Percentiles rank a stretch among this genome's conserved stretches.
phyloP scores from a whole-genome alignment of 148 eudicot genomes.

The Chenopodium berlandieri region DNA sequence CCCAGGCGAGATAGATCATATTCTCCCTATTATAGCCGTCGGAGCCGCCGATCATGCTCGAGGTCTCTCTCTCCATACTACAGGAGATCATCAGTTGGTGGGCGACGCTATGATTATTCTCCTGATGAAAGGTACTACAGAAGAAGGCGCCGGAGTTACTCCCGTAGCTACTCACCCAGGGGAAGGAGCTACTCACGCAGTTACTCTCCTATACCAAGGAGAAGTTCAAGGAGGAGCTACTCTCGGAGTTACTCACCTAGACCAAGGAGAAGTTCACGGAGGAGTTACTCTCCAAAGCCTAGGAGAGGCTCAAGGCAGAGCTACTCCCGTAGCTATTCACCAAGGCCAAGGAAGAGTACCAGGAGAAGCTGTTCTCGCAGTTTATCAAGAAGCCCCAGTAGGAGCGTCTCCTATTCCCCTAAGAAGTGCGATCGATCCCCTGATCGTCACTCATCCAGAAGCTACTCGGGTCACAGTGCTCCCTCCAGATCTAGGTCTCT shows the following conservation, averaged over 20 bases:
- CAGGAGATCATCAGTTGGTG: conserved; percentile 51
- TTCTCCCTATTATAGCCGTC: conserved; percentile 44
- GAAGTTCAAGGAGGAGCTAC: conserved; percentile 52
- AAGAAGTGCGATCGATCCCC: conserved; percentile 26
- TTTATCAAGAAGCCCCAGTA: background rate
- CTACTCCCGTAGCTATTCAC: conserved; percentile 38
- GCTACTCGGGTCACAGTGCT: conserved; percentile 47
- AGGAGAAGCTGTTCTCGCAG: background rate
- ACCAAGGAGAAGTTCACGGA: conserved; percentile 27
- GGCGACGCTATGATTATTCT: conserved; percentile 31
- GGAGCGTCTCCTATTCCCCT: conserved; percentile 27
- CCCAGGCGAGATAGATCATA: conserved; percentile 39
- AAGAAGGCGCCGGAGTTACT: conserved; percentile 28
- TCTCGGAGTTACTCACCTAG: conserved; percentile 45
- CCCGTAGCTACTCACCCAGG: conserved; percentile 30
- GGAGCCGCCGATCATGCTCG: conserved; percentile 24
- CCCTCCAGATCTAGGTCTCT: conserved; percentile 53
- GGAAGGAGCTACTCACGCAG: conserved; percentile 37
- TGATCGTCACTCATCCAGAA: conserved; percentile 40
- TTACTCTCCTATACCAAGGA: conserved; percentile 35
- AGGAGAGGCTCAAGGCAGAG: conserved; percentile 23
- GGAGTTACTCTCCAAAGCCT: conserved; percentile 45
- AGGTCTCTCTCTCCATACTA: conserved; percentile 35
- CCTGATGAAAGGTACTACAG: conserved; percentile 29
- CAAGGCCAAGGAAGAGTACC: conserved; percentile 29